Conservation (phyloP, 1,284 basidiomycete genomes). For the Moesziomyces aphidis region DNA sequence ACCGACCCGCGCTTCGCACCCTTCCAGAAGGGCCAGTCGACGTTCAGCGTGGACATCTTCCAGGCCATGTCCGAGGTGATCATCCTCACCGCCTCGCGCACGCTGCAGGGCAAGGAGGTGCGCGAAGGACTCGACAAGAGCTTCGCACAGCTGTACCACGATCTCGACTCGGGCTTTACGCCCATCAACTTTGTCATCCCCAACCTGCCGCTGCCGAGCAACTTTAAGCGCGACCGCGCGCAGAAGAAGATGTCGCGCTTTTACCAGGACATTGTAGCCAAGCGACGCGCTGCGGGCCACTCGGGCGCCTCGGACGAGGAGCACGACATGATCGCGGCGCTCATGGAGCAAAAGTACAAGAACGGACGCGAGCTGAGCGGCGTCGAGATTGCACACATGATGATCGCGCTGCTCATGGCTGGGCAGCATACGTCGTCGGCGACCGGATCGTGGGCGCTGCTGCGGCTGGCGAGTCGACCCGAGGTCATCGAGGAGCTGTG, state of each 20-base stretch:
- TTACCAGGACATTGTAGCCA: conserved; percentile 87
- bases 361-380: conserved; percentile 83
- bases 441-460: conserved; percentile 87
- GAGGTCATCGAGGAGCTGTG: conserved; percentile 76
- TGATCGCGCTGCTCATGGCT: conserved; percentile 77
- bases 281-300: conserved; percentile 73
- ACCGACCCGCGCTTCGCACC: conserved; percentile 74
- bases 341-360: conserved; percentile 87
- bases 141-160: conserved; percentile 87
- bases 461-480: conserved; percentile 85
- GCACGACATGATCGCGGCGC: conserved; percentile 91
- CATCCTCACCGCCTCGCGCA: conserved; percentile 91
- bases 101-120: conserved; percentile 92
- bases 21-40: conserved; percentile 59
- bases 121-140: conserved; percentile 81
- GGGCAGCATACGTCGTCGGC: conserved; percentile 98
- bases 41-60: conserved; percentile 69
- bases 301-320: conserved; percentile 71
- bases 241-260: conserved; percentile 95
- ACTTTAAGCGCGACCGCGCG: conserved; percentile 86
- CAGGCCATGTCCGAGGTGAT: conserved; percentile 89
- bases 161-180: conserved; percentile 80
- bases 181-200: conserved; percentile 86
- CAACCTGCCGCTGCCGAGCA: conserved; percentile 89
- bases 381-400: conserved; percentile 94